Evolutionary conservation across 805 yeast species (phyloP), one percentile per base, ranked within the genome.

Genomic region (Kockiozyma suomiensis): DNA sequence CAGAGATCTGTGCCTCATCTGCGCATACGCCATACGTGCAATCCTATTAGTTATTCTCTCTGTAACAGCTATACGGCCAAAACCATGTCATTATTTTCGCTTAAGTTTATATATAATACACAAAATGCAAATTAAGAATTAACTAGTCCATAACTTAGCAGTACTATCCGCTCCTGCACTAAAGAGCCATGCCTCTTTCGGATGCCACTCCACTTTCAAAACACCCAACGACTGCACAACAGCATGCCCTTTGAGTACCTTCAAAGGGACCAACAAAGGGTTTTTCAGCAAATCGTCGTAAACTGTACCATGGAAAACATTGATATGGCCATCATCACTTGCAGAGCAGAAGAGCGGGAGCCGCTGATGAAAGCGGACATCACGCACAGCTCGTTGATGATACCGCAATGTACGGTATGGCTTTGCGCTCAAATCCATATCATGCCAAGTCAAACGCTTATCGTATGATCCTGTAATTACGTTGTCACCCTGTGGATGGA

Each of bases 111-210:
- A n/a, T 42, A 43, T 50, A 41, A 28, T 42, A 41, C 32, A 51
- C 21, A 15, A 28, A 25, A 32, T 37, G 35, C 43, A 12, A 37
- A 35, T 19, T 35, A 30, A 2, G 21, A 33, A n/a, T 45, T 76
- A 88, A 17, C 97, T 89, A 28, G 99, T 94, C 99, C 99, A 94
- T 70, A 94, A 78, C 71, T 97, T 85, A 4, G 97, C 98, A 43
- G 90, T 85, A 62, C 96, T 90, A 75, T 94, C 99, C 23, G 98
- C 98, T 69, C 98, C 99, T 10, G 97, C 90, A 72, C 94, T 86
- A 74, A 94, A 91, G 71, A 94, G 80, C 99, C 99, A 94, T 0
- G 99, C 97, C 76, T 94, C 98, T 69, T 86, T 85, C 66, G 98
- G 98, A 80, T 94, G 99, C 99, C 99, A 94, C 51, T 83, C 83